Percentiles rank a stretch among this genome's conserved stretches.
Evolutionary conservation across 2,329 filamentous ascomycete species (phyloP).

Genomic region (Zelopaecilomyces penicillatus): DNA sequence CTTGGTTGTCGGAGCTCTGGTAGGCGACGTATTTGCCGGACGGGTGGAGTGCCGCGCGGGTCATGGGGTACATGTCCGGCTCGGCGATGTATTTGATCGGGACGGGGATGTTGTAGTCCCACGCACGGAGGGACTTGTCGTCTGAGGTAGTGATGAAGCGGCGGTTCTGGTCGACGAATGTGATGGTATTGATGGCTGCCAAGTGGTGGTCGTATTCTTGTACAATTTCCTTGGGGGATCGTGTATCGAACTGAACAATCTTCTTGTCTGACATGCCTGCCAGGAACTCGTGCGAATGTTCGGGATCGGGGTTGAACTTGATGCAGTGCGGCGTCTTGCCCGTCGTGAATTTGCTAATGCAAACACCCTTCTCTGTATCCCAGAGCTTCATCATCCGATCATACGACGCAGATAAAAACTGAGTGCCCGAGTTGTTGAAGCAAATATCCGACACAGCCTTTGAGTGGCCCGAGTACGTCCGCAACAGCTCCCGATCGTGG

Average conservation of each 20-base stretch:
- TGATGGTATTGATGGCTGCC: constrained; percentile 95
- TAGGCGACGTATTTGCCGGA: constrained; percentile 91
- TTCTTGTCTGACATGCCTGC: constrained; percentile 98
- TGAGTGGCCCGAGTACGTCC: constrained; percentile 83
- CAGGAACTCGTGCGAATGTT: constrained; percentile 79
- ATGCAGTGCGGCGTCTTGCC: constrained; percentile 94
- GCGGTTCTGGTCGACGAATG: constrained; percentile 87
- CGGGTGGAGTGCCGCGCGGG: constrained; percentile 74
- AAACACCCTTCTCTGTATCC: constrained; percentile 93
- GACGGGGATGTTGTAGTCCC: constrained; percentile 98
- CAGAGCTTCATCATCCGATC: constrained; percentile 96
- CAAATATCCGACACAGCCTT: constrained; percentile 86
- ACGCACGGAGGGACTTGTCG: constrained; percentile 90
- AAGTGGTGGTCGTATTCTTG: constrained; percentile 98
- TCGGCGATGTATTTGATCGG: constrained; percentile 98
- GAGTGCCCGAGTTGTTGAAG: constrained; percentile 74
- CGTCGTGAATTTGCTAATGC: constrained; percentile 79
- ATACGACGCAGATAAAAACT: constrained; percentile 86
- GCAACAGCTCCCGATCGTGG: constrained; percentile 77
- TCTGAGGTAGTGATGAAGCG: constrained; percentile 98
- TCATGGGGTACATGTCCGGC: constrained; percentile 96
- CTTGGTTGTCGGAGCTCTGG: constrained; percentile 91
- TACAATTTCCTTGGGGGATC: constrained; percentile 66
- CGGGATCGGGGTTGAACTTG: constrained; percentile 76
- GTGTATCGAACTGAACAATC: constrained; percentile 92